These are phyloP conservation scores for Taiwanofungus camphoratus DNA, from an alignment of 1,284 basidiomycete species.

Conservation along the genomic window DNA sequence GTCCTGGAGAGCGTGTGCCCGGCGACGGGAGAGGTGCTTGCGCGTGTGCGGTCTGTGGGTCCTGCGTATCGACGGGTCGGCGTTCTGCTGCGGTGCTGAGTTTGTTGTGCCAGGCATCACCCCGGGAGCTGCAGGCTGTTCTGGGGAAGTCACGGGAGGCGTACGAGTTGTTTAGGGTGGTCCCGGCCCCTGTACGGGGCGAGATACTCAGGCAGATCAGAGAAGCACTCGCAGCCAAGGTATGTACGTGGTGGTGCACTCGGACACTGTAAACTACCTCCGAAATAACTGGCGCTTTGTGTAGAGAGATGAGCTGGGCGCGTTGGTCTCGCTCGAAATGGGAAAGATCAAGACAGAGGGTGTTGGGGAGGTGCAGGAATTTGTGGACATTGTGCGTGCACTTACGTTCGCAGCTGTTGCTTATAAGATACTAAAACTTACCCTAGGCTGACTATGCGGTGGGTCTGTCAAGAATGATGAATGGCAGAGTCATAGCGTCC, in stretches of 20 bases:
- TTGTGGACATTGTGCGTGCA: conserved; percentile 77
- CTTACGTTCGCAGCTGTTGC: background rate
- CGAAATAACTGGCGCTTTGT: conserved; percentile 8
- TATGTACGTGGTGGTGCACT: conserved; percentile 22
- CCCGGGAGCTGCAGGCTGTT: conserved; percentile 59
- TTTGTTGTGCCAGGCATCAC: conserved; percentile 46
- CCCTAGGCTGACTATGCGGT: conserved; percentile 65
- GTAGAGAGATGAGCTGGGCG: conserved; percentile 77
- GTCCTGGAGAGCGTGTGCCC: conserved; percentile 65
- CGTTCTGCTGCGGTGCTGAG: background rate
- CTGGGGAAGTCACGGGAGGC: conserved; percentile 68
- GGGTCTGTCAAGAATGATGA: conserved; percentile 89
- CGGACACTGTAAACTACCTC: background rate
- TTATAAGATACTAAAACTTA: background rate
- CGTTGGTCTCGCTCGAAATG: conserved; percentile 87
- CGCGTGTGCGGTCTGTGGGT: conserved; percentile 58
- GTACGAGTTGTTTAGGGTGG: conserved; percentile 60
- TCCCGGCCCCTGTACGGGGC: conserved; percentile 85
- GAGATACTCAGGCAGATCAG: conserved; percentile 87
- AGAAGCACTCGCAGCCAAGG: conserved; percentile 76
- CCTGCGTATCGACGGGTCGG: background rate
- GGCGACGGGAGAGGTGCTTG: conserved; percentile 71
- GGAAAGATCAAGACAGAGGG: conserved; percentile 95
- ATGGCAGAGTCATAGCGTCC: conserved; percentile 78
- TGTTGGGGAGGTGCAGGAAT: conserved; percentile 90